phyloP scores from a whole-genome alignment of 345 rosid genomes.

The Salix caprea region DNA sequence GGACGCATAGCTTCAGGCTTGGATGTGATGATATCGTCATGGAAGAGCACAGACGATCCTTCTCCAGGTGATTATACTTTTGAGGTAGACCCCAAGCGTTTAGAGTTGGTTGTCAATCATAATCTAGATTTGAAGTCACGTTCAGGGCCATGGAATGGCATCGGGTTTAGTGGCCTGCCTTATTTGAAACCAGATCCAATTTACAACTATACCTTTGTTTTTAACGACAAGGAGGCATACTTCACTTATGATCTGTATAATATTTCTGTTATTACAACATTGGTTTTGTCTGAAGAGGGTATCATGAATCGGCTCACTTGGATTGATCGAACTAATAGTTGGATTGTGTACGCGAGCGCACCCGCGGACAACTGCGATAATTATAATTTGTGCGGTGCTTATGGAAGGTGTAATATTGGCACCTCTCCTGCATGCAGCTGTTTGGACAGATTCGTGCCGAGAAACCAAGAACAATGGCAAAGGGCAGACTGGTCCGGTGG shows the following conservation, averaged over 20 bases:
- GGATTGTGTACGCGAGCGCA: neutral
- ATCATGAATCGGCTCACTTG: neutral
- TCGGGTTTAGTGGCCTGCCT: neutral
- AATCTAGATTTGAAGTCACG: neutral
- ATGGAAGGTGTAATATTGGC: slow-evolving; percentile 3
- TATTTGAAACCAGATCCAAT: neutral
- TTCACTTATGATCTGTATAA: slow-evolving; percentile 1
- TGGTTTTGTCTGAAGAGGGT: neutral
- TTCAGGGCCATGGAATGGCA: neutral
- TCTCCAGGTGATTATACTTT: neutral
- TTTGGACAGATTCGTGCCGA: neutral
- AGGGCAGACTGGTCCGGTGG: slow-evolving; percentile 4
- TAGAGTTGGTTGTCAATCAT: neutral
- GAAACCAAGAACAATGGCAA: neutral
- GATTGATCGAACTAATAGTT: neutral
- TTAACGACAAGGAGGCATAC: neutral
- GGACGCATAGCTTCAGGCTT: neutral
- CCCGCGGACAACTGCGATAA: slow-evolving; percentile 4
- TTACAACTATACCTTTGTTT: neutral
- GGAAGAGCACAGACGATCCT: slow-evolving; percentile 1
- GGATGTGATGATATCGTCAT: neutral
- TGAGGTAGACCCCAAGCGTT: neutral
- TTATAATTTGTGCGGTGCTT: neutral
- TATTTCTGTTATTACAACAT: neutral
- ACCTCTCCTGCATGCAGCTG: neutral